These are phyloP conservation scores for Cyberlindnera bimundalis DNA, from an alignment of 805 yeast species.

Conservation along the genomic window DNA sequence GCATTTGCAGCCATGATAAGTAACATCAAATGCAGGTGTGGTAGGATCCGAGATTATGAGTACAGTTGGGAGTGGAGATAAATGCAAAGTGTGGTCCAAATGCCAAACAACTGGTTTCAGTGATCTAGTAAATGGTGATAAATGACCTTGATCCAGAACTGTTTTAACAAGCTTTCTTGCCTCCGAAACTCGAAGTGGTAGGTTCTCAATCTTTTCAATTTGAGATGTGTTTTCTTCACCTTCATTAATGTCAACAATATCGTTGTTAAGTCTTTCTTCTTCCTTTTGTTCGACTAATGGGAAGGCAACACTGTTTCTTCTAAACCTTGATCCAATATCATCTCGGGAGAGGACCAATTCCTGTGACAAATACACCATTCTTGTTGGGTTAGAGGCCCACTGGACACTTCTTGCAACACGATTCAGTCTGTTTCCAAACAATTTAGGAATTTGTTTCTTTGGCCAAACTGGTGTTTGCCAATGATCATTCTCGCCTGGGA, in stretches of 20 bases:
- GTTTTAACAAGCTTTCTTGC: constrained; percentile 76
- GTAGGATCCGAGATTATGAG: constrained; percentile 65
- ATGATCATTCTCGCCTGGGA: constrained; percentile 93
- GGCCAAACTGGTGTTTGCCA: constrained; percentile 87
- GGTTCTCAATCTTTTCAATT: constrained; percentile 32
- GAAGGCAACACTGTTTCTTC: constrained; percentile 63
- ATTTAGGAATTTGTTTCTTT: constrained; percentile 61
- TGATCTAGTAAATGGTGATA: constrained; percentile 71
- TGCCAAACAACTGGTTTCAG: constrained; percentile 67
- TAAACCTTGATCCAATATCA: constrained; percentile 65
- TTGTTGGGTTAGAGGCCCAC: constrained; percentile 75
- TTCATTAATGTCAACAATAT: constrained; percentile 4
- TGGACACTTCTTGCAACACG: constrained; percentile 51
- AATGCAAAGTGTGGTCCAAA: constrained; percentile 61
- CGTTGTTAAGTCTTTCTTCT: constrained; percentile 16
- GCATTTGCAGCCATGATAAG: constrained; percentile 79
- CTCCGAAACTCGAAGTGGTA: constrained; percentile 49
- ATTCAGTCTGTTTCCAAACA: constrained; percentile 66
- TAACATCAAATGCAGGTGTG: constrained; percentile 67
- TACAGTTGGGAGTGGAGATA: constrained; percentile 76
- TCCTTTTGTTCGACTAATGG: constrained; percentile 32
- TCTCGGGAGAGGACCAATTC: constrained; percentile 77
- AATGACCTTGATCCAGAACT: constrained; percentile 78
- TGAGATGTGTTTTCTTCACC: constrained; percentile 20
- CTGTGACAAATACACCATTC: constrained; percentile 76